Base-by-base conservation (phyloP, 495 filamentous ascomycete genomes). In the Aspergillus asperescens region DNA sequence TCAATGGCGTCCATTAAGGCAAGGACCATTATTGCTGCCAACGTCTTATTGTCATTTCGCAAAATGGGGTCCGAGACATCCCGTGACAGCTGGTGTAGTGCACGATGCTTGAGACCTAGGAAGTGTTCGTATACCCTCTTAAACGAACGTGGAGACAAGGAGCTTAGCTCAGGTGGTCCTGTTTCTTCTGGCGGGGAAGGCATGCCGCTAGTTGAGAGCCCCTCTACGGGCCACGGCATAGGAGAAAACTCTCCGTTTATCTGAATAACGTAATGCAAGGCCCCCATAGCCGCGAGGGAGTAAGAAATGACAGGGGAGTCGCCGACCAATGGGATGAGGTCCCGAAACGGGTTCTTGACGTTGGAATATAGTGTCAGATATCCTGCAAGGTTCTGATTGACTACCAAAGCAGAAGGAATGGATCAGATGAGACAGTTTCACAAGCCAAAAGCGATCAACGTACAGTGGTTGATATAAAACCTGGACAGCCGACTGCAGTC, bases 1-100 rank as follows among this genome's bases (percentile, higher is more conserved):
- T 76, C 73, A 31, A 75, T 63, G 3, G 71, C 55, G 58, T 76
- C 72, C 48, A 76, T 54, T 9, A 76, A 61, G 7, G 72, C 71
- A 25, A 76, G 66, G 13, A 73, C 58, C 34, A 76, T 64, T 25
- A 74, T 73, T 0, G 69, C 66, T 13, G 72, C 72, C 24, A 73
- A 22, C 3, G 70, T 75, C 43, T 69, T 57, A 24, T 71, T 68
- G 20, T 75, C 73, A 19, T 65, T 71, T n/a, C 66, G 66, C 52
- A 60, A 56, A n/a, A 56, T 45, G 0, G 69, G 72, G 35, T 69
- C 71, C 1, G 39, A 24, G 6, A 76, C 56, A 24, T 75, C 71
- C 35, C 51, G 59, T 8, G 70, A 72, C 39, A 76, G 48, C 34
- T 74, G 71, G 24, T 59, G 61, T 4, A 76, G 62, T 2, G 73